phyloP scores from a whole-genome alignment of 2,329 filamentous ascomycete genomes.

The Aspergillus sp. region DNA sequence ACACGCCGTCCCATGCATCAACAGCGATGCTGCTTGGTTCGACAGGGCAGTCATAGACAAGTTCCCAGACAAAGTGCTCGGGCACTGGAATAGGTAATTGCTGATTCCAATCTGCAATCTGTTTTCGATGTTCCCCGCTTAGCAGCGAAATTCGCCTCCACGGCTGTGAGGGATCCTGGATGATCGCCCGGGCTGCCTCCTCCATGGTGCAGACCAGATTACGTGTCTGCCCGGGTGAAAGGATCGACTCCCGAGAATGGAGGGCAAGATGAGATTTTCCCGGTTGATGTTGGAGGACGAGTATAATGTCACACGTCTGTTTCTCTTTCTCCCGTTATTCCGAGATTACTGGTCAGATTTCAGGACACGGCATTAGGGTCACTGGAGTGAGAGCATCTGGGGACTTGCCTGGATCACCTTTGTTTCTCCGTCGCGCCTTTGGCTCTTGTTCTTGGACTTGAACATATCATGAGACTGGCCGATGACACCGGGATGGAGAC shows the following conservation, averaged over 20 bases:
- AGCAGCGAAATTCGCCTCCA: background rate
- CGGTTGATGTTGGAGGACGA: background rate
- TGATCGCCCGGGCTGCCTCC: background rate
- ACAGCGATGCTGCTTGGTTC: background rate
- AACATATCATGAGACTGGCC: too few relatives aligned
- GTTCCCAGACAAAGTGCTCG: background rate
- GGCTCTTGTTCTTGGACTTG: background rate
- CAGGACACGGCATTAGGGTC: too few relatives aligned
- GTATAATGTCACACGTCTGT: background rate
- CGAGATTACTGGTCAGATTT: too few relatives aligned
- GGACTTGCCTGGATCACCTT: too few relatives aligned
- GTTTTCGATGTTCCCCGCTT: background rate
- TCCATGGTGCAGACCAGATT: background rate
- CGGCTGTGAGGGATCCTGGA: background rate
- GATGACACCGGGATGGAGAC: too few relatives aligned
- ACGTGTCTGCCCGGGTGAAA: background rate
- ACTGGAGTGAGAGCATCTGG: too few relatives aligned
- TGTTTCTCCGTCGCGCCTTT: too few relatives aligned
- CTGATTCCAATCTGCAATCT: background rate
- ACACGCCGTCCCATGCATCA: background rate
- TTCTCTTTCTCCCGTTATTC: too few relatives aligned
- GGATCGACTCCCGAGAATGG: background rate
- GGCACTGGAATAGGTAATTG: background rate
- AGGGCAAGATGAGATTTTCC: background rate
- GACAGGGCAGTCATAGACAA: background rate